A percentile compares a stretch with the other conserved stretches of the same genome.
phyloP scores from a whole-genome alignment of 2,329 filamentous ascomycete species.

The Fusarium chaquense region DNA sequence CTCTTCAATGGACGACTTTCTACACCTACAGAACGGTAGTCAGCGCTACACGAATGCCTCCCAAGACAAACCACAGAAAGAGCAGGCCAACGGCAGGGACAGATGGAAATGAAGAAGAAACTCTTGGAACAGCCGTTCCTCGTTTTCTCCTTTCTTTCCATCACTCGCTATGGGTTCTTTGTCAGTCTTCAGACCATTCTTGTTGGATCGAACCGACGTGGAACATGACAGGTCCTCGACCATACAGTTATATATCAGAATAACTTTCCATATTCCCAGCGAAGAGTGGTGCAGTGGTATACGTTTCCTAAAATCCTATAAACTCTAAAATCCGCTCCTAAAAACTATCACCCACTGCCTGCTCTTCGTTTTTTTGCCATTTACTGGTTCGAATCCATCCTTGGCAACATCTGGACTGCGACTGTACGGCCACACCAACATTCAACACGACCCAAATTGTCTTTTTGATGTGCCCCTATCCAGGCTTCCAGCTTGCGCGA shows the following conservation, averaged over 20 bases:
- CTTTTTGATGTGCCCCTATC: not conserved
- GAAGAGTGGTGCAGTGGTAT: slow-evolving; percentile 6
- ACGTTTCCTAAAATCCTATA: not conserved
- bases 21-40: not conserved
- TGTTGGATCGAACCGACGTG: not conserved
- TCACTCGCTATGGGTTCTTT: not conserved
- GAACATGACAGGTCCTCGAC: not conserved
- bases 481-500: not conserved
- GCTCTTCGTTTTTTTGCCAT: slow-evolving; percentile 8
- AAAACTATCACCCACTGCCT: slow-evolving; percentile 9
- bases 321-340: slow-evolving; percentile 13
- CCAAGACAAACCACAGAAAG: not conserved
- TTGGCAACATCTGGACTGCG: not conserved
- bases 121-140: not conserved
- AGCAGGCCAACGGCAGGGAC: not conserved
- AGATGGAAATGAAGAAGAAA: not conserved
- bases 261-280: not conserved
- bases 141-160: not conserved
- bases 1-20: not conserved
- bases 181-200: not conserved
- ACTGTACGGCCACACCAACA: not conserved
- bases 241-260: not conserved
- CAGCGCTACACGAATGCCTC: not conserved
- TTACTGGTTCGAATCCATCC: not conserved
- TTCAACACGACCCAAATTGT: not conserved